phyloP scores from a whole-genome alignment of 2,329 filamentous ascomycete species.

The Colletotrichum sp. region DNA sequence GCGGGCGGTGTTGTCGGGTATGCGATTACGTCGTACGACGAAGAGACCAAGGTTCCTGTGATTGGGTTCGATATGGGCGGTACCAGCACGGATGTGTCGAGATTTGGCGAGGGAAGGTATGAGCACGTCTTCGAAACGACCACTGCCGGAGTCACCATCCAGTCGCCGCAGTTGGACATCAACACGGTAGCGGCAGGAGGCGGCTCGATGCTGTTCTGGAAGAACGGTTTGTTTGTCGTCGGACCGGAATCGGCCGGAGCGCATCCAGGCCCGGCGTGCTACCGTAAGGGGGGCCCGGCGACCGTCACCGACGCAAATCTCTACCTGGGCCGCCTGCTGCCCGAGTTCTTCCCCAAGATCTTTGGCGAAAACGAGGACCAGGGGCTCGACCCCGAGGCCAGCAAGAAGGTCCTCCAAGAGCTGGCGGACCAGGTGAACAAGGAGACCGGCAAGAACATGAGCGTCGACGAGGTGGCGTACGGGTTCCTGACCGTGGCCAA shows the following conservation, averaged over 20 bases:
- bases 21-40: slow-evolving; percentile 88
- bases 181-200: slow-evolving; percentile 94
- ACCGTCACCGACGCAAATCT: slow-evolving; percentile 95
- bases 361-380: slow-evolving; percentile 90
- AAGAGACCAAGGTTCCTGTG: slow-evolving; percentile 79
- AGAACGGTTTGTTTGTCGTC: slow-evolving; percentile 88
- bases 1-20: slow-evolving; percentile 95
- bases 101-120: slow-evolving; percentile 84
- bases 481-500: slow-evolving; percentile 91
- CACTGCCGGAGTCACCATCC: slow-evolving; percentile 91
- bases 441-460: slow-evolving; percentile 75
- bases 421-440: slow-evolving; percentile 79
- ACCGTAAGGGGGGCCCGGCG: slow-evolving; percentile 85
- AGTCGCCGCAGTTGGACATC: slow-evolving; percentile 91
- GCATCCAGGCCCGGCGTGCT: slow-evolving; percentile 89
- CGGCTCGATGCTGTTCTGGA: slow-evolving; percentile 84
- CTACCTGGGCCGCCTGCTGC: slow-evolving; percentile 81
- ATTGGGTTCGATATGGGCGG: slow-evolving; percentile 98
- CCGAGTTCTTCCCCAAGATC: slow-evolving; percentile 94
- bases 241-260: slow-evolving; percentile 89
- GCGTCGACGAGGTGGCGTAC: slow-evolving; percentile 83
- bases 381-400: slow-evolving; percentile 77
- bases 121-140: slow-evolving; percentile 96
- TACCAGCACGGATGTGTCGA: slow-evolving; percentile 88
- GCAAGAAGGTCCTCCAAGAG: slow-evolving; percentile 75